phyloP scores from a whole-genome alignment of 1,139 yeast genomes.

The Kodamaea fungicola region DNA sequence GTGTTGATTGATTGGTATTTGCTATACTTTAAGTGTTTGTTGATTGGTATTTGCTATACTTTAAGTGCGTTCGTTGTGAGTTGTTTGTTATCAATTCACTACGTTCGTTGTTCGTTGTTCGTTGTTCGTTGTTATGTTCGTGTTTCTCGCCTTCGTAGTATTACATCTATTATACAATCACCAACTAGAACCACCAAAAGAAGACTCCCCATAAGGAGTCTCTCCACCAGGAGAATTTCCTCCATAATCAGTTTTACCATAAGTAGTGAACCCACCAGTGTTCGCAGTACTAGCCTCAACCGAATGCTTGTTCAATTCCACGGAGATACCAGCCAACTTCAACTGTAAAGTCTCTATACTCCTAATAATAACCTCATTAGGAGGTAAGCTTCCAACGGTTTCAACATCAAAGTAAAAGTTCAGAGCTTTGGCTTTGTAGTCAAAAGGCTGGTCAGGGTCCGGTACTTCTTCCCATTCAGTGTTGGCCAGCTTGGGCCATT shows the following conservation, averaged over 20 bases:
- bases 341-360: conserved; percentile 83
- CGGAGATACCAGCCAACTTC: conserved; percentile 85
- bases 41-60: too few relatives aligned
- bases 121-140: too few relatives aligned
- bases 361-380: conserved; percentile 82
- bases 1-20: too few relatives aligned
- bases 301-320: conserved; percentile 67
- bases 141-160: too few relatives aligned
- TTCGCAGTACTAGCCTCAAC: conserved; percentile 45
- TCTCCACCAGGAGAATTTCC: conserved; percentile 35
- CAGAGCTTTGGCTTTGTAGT: conserved; percentile 76
- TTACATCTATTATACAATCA: conserved; percentile 1
- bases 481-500: conserved; percentile 90
- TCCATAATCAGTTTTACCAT: conserved; percentile 42
- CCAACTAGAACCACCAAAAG: conserved; percentile 38
- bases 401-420: conserved; percentile 86
- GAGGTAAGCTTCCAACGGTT: conserved; percentile 84
- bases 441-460: conserved; percentile 81
- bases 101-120: too few relatives aligned
- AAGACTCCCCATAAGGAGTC: conserved; percentile 44
- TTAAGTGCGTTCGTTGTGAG: too few relatives aligned
- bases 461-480: conserved; percentile 97
- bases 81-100: too few relatives aligned
- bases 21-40: too few relatives aligned
- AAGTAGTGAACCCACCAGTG: conserved; percentile 47